Percentiles rank a stretch among this genome's conserved stretches.
phyloP scores from a whole-genome alignment of 140 eudicot species.

The Erigeron philadelphicus region DNA sequence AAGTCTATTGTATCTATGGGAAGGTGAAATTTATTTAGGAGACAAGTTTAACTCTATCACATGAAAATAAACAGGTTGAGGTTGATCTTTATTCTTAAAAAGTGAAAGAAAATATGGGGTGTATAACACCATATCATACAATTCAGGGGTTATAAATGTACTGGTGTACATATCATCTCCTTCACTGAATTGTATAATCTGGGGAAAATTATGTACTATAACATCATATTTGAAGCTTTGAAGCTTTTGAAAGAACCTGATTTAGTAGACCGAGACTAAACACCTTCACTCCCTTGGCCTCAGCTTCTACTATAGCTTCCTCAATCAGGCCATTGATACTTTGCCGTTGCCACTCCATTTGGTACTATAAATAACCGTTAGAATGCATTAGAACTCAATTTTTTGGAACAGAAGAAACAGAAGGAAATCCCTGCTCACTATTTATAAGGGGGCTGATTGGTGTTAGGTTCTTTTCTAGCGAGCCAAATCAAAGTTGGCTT shows the following conservation, averaged over 20 bases:
- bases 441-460: too few species aligned
- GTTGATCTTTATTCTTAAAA: too few species aligned
- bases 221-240: not conserved
- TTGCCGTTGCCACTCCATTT: conserved; percentile 46
- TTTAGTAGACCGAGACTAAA: conserved; percentile 58
- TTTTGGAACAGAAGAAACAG: too few species aligned
- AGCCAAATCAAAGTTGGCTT: too few species aligned
- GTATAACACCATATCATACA: not conserved
- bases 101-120: too few species aligned
- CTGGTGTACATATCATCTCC: not conserved
- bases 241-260: conserved; percentile 36
- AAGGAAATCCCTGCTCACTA: too few species aligned
- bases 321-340: conserved; percentile 52
- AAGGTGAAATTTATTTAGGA: too few species aligned
- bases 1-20: too few species aligned
- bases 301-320: conserved; percentile 63
- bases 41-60: too few species aligned
- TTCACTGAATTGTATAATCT: not conserved
- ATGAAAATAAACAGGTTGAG: too few species aligned
- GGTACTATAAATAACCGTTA: conserved; percentile 34
- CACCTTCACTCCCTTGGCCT: conserved; percentile 50
- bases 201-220: not conserved
- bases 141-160: not conserved
- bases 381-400: not conserved
- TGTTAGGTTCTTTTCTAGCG: too few species aligned